A percentile compares a stretch with the other conserved stretches of the same genome.
Evolutionary conservation across 768 basidiomycete species (phyloP).

Genomic region (Psilocybe sp.): DNA sequence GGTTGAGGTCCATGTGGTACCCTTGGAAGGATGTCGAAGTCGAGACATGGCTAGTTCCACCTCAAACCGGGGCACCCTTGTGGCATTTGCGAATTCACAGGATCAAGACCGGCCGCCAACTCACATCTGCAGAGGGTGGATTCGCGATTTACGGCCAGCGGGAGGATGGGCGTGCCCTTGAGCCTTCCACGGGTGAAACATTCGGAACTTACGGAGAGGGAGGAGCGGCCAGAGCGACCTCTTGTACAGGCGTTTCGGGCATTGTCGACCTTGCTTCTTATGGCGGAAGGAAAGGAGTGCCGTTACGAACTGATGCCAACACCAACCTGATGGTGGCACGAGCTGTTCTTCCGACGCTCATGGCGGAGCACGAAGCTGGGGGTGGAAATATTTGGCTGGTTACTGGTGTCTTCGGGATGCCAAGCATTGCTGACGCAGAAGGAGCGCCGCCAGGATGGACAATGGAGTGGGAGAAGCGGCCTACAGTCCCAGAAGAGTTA

Average conservation of each 20-base stretch:
- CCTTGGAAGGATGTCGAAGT: slow-evolving; percentile 73
- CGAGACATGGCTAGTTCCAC: slow-evolving; percentile 75
- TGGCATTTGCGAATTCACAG: slow-evolving; percentile 75
- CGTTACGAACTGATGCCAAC: slow-evolving; percentile 70
- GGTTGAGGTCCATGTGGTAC: slow-evolving; percentile 70
- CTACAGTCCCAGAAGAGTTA: slow-evolving; percentile 38
- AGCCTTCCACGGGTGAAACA: slow-evolving; percentile 37
- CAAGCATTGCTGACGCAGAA: slow-evolving; percentile 33
- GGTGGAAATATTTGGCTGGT: slow-evolving; percentile 53
- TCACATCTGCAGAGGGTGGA: slow-evolving; percentile 65
- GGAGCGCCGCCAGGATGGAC: slow-evolving; percentile 44
- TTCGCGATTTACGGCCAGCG: slow-evolving; percentile 72
- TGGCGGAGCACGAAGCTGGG: slow-evolving; percentile 41
- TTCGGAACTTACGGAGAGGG: slow-evolving; percentile 51
- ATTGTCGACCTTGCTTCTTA: slow-evolving; percentile 45
- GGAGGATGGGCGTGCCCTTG: slow-evolving; percentile 55
- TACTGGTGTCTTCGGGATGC: slow-evolving; percentile 64
- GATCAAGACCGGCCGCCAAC: slow-evolving; percentile 45
- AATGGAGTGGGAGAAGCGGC: slow-evolving; percentile 46
- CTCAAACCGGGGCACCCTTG: slow-evolving; percentile 48
- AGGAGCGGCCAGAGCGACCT: slow-evolving; percentile 49
- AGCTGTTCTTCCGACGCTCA: slow-evolving; percentile 64
- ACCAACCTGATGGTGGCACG: slow-evolving; percentile 66
- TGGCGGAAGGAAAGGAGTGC: slow-evolving; percentile 27
- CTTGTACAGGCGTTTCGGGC: slow-evolving; percentile 61